Evolutionary conservation across 2,329 filamentous ascomycete genomes (phyloP).

Genomic region (Metarhizium album): DNA sequence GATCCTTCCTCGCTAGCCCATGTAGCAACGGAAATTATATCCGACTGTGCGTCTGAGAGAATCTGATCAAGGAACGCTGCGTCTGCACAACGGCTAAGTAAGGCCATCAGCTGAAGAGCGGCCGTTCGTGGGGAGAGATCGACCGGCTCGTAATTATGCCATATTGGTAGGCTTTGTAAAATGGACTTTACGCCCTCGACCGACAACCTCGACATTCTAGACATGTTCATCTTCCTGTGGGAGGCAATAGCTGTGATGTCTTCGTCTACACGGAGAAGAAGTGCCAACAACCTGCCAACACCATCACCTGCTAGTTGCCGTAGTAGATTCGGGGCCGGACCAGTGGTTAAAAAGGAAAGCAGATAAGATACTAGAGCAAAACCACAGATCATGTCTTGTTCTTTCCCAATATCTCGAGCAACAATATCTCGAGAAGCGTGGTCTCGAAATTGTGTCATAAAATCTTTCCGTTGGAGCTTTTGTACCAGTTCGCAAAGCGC

Average conservation of each 20-base stretch:
- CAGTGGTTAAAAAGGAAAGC: constrained; percentile 48
- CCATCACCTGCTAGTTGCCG: constrained; percentile 45
- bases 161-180: constrained; percentile 45
- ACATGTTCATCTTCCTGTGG: constrained; percentile 58
- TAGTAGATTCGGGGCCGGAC: constrained; percentile 48
- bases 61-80: constrained; percentile 17
- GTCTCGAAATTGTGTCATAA: constrained; percentile 60
- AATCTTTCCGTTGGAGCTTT: constrained; percentile 51
- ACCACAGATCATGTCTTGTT: constrained; percentile 50
- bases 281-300: constrained; percentile 42
- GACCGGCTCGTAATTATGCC: constrained; percentile 42
- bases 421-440: constrained; percentile 61
- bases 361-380: constrained; percentile 56
- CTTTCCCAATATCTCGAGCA: constrained; percentile 47
- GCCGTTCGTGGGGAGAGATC: constrained; percentile 52
- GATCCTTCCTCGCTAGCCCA: constrained; percentile 8
- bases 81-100: constrained; percentile 19
- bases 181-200: constrained; percentile 43
- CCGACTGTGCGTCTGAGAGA: constrained; percentile 17
- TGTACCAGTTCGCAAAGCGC: constrained; percentile 49
- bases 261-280: constrained; percentile 39
- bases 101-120: constrained; percentile 52
- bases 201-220: constrained; percentile 49
- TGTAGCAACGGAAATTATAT: constrained; percentile 16
- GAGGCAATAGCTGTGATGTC: constrained; percentile 52